Base-by-base conservation (phyloP, 768 basidiomycete genomes). In the Pulveroboletus frians region DNA sequence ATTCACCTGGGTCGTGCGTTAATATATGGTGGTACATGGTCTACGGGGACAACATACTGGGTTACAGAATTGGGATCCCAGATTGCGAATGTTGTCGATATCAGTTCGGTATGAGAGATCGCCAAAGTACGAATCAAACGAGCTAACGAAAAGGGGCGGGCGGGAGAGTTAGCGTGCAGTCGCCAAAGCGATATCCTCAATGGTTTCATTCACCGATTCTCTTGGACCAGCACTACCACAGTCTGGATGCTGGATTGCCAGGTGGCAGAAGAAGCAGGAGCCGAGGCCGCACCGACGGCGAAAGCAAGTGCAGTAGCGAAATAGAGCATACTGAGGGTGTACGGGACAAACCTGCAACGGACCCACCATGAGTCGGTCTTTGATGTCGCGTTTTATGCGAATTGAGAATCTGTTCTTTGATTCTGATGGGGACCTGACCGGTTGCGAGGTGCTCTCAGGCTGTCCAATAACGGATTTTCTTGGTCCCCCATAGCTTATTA, bases 171-270 rank as follows among this genome's bases (percentile, higher is more conserved):
- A 32, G 13, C 40, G 15, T 3, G 27, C 9, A 2, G n/a, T 7
- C 14, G 9, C 15, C 6, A 43, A 9, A 2, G 15, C 7, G 10
- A 35, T 2, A 35, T 8, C 4, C 5, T 21, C 7, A 5, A 17
- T 18, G 23, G 31, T 20, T 8, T 32, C 3, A 15, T 40, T 60
- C 32, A 61, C 61, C 58, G 57, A 43, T 62, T 62, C 29, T 61
- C 62, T 26, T 62, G 61, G 18, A 62, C 59, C 20, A 64, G 61
- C 39, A 62, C 61, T 2, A 64, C 61, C 1, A 61, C 59, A 13
- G 61, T 46, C 31, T 64, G 61, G 53, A 62, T 52, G 7, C 34
- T 51, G 4, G 61, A 56, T 38, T 50, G 51, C 62, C 62, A 62
- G 32, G 51, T 53, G 1, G 50, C 27, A 32, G 58, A 58, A 7